Percentiles rank a stretch among this genome's conserved stretches.
phyloP scores from a whole-genome alignment of 2,329 filamentous ascomycete species.

The Taxawa tesnikishii region DNA sequence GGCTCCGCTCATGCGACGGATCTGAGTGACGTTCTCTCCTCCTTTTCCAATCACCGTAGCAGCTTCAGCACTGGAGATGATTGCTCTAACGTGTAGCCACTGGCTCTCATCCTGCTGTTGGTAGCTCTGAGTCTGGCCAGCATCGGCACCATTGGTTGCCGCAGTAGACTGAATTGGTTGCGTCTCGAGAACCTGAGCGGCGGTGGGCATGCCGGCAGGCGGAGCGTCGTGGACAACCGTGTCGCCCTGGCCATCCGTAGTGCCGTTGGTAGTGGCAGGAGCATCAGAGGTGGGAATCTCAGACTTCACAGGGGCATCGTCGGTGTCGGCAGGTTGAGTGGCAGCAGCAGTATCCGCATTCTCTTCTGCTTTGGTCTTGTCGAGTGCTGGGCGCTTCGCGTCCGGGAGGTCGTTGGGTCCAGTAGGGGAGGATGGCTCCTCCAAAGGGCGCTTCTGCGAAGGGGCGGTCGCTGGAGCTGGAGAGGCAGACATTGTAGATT shows the following conservation, averaged over 20 bases:
- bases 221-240: constrained; percentile 55
- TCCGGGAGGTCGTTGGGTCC: constrained; percentile 87
- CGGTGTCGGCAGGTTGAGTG: constrained; percentile 11
- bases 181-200: constrained; percentile 31
- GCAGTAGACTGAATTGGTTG: constrained; percentile 48
- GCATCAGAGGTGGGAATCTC: constrained; percentile 28
- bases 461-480: constrained; percentile 8
- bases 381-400: constrained; percentile 88
- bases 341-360: constrained; percentile 18
- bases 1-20: constrained; percentile 84
- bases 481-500: constrained; percentile 8
- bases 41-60: constrained; percentile 98
- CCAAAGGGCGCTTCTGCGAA: constrained; percentile 77
- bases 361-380: constrained; percentile 66
- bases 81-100: constrained; percentile 94
- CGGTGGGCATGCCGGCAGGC: constrained; percentile 36
- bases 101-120: constrained; percentile 73
- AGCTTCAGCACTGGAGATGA: constrained; percentile 94
- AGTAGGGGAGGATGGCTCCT: constrained; percentile 92
- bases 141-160: constrained; percentile 38
- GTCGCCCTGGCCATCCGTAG: constrained; percentile 53
- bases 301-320: constrained; percentile 26
- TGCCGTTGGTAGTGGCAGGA: constrained; percentile 25
- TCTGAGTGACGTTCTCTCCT: constrained; percentile 96
- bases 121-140: constrained; percentile 23